Evolutionary conservation across 2,329 filamentous ascomycete genomes (phyloP).

Genomic region (Ophiosphaerella korrae): DNA sequence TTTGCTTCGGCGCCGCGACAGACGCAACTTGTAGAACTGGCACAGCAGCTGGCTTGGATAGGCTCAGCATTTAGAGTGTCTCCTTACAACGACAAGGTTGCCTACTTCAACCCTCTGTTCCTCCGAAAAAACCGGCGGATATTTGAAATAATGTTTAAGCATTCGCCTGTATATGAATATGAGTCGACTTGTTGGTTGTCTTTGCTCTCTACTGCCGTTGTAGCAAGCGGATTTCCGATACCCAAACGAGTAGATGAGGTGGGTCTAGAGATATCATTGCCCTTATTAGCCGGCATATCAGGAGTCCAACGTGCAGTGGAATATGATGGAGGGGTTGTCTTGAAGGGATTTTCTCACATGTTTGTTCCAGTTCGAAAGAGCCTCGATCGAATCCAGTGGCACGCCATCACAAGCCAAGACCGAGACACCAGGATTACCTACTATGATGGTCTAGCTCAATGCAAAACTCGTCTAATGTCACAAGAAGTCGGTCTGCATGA

Average conservation of each 20-base stretch:
- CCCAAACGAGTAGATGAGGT: conserved; percentile 9
- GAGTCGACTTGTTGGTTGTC: conserved; percentile 19
- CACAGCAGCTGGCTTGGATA: too few species aligned
- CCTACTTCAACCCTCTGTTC: conserved; percentile 10
- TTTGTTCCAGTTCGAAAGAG: conserved; percentile 14
- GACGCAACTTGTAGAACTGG: too few species aligned
- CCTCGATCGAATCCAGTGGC: conserved; percentile 18
- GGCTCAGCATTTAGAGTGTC: too few species aligned
- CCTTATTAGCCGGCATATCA: conserved; percentile 15
- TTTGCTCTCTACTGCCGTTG: conserved; percentile 14
- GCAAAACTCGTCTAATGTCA: conserved; percentile 4
- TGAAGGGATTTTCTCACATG: conserved; percentile 23
- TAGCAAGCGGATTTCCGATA: conserved; percentile 21
- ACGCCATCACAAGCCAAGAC: conserved; percentile 13
- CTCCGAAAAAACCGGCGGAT: conserved; percentile 10
- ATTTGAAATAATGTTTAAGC: conserved; percentile 6
- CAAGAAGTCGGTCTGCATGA: conserved; percentile 13
- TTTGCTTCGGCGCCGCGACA: too few species aligned
- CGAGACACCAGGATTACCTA: conserved; percentile 15
- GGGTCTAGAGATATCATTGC: conserved; percentile 19
- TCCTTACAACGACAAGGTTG: too few species aligned
- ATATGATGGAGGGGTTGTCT: conserved; percentile 16
- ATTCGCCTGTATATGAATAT: conserved; percentile 4
- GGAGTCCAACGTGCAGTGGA: conserved; percentile 18
- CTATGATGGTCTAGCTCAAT: conserved; percentile 8